Evolutionary conservation across 768 basidiomycete species (phyloP).

Genomic region (Termitomyces sp.): DNA sequence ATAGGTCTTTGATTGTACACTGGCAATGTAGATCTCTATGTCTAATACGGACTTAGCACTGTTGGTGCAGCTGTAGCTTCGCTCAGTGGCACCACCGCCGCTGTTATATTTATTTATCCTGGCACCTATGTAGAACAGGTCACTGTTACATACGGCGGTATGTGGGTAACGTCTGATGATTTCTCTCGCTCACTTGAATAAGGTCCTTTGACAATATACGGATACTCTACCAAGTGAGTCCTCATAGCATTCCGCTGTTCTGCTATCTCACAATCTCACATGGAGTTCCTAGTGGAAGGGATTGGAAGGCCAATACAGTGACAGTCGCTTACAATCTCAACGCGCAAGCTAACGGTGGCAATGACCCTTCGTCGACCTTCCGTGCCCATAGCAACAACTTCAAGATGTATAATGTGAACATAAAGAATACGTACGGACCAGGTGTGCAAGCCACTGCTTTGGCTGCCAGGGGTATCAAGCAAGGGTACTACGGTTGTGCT

Average conservation of each 20-base stretch:
- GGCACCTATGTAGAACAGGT: constrained; percentile 28
- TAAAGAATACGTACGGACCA: constrained; percentile 23
- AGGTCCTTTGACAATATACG: constrained; percentile 21
- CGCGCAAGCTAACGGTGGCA: constrained; percentile 25
- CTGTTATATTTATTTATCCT: constrained; percentile 23
- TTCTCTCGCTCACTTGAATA: neutral
- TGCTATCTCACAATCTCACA: neutral
- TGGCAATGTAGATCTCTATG: neutral
- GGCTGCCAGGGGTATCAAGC: constrained; percentile 18
- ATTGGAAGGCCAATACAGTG: constrained; percentile 23
- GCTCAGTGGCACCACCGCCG: constrained; percentile 17
- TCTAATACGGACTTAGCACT: constrained; percentile 8
- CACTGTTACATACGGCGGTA: constrained; percentile 16
- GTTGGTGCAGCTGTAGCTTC: constrained; percentile 23
- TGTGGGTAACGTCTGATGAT: neutral
- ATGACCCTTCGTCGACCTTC: constrained; percentile 26
- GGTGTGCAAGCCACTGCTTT: constrained; percentile 26
- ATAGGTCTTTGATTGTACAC: constrained; percentile 10
- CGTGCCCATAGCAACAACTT: constrained; percentile 20
- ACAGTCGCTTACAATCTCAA: constrained; percentile 26
- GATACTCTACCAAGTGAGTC: constrained; percentile 22
- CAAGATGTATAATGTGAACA: constrained; percentile 24
- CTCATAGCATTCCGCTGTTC: neutral
- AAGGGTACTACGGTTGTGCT: constrained; percentile 24
- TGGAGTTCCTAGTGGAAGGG: constrained; percentile 14